These are phyloP conservation scores for Telfairia occidentalis DNA, from an alignment of 331 rosid genomes.

Conservation along the genomic window DNA sequence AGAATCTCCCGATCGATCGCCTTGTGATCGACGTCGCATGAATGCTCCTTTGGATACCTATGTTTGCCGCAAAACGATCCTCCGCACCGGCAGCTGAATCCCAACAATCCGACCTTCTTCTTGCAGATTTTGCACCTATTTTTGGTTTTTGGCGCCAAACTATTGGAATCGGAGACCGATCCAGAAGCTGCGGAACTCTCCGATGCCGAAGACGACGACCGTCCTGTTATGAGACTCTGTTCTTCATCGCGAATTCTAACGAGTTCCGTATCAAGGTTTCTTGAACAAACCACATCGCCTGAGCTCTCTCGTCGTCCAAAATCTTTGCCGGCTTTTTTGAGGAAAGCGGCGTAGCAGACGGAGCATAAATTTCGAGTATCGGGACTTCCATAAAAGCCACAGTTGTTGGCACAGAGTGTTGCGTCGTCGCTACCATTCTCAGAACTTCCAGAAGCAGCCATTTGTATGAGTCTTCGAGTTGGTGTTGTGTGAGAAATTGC, in stretches of 20 bases:
- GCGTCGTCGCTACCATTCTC: not conserved
- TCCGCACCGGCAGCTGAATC: conserved; percentile 30
- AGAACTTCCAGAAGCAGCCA: not conserved
- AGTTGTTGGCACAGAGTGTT: conserved; percentile 27
- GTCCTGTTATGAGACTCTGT: not conserved
- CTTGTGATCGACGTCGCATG: conserved; percentile 22
- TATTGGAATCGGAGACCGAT: not conserved
- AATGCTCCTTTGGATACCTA: conserved; percentile 26
- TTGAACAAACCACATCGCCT: not conserved
- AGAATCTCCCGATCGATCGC: conserved; percentile 8
- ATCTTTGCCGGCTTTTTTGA: not conserved
- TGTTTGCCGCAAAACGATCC: conserved; percentile 31
- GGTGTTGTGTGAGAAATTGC: no score
- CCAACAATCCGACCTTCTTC: conserved; percentile 23
- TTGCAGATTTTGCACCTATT: conserved; percentile 26
- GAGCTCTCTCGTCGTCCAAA: not conserved
- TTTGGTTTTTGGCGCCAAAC: not conserved
- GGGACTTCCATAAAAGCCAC: conserved; percentile 32
- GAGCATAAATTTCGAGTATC: conserved; percentile 32
- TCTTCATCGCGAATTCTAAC: not conserved
- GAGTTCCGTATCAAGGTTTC: no score
- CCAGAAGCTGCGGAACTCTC: not conserved
- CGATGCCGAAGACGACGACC: not conserved
- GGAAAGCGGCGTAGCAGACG: conserved; percentile 22
- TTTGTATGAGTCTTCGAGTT: not conserved